phyloP scores from a whole-genome alignment of 2,329 filamentous ascomycete species.

The Drechslerella dactyloides region DNA sequence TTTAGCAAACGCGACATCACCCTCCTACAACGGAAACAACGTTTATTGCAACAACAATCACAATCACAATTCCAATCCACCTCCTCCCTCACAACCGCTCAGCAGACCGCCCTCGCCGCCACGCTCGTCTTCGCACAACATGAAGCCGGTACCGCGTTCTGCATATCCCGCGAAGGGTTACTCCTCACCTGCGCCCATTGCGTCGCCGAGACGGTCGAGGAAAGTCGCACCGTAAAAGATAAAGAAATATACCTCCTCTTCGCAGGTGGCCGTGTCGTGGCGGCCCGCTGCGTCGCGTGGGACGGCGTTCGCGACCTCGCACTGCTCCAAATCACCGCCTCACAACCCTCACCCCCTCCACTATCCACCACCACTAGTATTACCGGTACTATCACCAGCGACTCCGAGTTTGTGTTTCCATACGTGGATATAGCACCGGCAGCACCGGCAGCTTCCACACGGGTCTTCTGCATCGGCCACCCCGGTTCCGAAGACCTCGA shows the following conservation, averaged over 20 bases:
- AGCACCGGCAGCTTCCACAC: slow-evolving; percentile 45
- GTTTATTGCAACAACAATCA: slow-evolving; percentile 17
- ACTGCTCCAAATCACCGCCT: slow-evolving; percentile 59
- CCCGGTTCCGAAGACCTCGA: slow-evolving; percentile 62
- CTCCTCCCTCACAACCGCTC: background rate
- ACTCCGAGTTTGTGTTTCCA: too few species aligned
- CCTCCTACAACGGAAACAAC: slow-evolving; percentile 39
- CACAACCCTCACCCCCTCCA: slow-evolving; percentile 51
- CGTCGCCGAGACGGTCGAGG: slow-evolving; percentile 59
- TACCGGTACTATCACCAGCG: too few species aligned
- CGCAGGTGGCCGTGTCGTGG: slow-evolving; percentile 58
- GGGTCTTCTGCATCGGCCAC: slow-evolving; percentile 59
- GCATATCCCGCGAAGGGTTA: slow-evolving; percentile 60
- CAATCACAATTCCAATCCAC: background rate
- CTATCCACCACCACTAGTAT: slow-evolving; percentile 58
- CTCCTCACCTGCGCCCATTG: slow-evolving; percentile 64
- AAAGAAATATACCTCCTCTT: slow-evolving; percentile 61
- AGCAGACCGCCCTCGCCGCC: slow-evolving; percentile 48
- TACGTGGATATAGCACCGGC: slow-evolving; percentile 19
- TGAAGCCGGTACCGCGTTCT: slow-evolving; percentile 64
- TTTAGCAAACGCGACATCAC: slow-evolving; percentile 21
- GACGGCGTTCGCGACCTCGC: slow-evolving; percentile 61
- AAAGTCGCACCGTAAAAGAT: slow-evolving; percentile 56
- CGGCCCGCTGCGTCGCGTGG: slow-evolving; percentile 59
- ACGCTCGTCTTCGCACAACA: slow-evolving; percentile 63